Evolutionary conservation across 2,329 filamentous ascomycete genomes (phyloP).

Genomic region (Sphaerulina musiva): DNA sequence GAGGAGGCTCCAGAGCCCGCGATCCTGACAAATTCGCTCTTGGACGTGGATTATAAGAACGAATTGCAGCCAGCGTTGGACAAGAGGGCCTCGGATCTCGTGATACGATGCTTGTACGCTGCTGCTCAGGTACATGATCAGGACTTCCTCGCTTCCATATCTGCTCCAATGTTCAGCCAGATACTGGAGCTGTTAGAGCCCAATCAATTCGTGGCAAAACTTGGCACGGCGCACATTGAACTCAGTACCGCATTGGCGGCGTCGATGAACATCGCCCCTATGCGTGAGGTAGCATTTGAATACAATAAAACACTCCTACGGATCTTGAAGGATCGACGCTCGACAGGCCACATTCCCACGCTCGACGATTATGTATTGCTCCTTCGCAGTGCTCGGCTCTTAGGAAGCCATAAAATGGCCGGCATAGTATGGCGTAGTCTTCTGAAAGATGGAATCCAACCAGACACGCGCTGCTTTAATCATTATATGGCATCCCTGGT

Average conservation of each 20-base stretch:
- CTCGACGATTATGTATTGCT: conserved; percentile 48
- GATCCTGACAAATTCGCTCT: conserved; percentile 13
- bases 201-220: conserved; percentile 42
- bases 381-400: conserved; percentile 46
- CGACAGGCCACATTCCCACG: conserved; percentile 35
- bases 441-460: conserved; percentile 34
- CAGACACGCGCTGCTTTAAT: conserved; percentile 50
- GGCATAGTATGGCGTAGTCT: conserved; percentile 45
- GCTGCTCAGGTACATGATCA: conserved; percentile 23
- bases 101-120: conserved; percentile 26
- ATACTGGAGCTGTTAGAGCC: conserved; percentile 59
- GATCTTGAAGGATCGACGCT: conserved; percentile 37
- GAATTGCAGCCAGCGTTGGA: conserved; percentile 22
- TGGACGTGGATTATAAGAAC: conserved; percentile 23
- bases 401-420: conserved; percentile 42
- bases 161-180: conserved; percentile 55
- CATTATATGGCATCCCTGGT: conserved; percentile 47
- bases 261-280: conserved; percentile 37
- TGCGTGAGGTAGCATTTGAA: conserved; percentile 36
- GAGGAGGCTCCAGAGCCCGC: neutral
- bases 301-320: conserved; percentile 36
- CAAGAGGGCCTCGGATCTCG: conserved; percentile 20
- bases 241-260: conserved; percentile 46
- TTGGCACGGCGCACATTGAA: conserved; percentile 43
- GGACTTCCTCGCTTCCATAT: conserved; percentile 37